Conservation (phyloP, 345 rosid species). For the Salix brachista region DNA sequence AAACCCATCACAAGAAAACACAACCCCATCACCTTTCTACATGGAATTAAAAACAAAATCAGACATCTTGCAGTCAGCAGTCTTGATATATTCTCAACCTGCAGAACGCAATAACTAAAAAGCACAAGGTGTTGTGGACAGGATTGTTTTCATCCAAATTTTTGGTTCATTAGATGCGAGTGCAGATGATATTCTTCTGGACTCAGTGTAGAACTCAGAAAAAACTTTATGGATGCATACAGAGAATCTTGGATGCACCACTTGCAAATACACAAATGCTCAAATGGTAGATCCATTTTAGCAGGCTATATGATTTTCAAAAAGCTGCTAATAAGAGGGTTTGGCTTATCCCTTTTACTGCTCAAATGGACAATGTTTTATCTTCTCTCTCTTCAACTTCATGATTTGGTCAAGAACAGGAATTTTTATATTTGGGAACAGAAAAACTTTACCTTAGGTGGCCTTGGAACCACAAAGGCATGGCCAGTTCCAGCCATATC, state of each 20-base stretch:
- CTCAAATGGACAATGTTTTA: not conserved
- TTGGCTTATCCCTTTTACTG: not conserved
- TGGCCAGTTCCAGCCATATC: conserved; percentile 70
- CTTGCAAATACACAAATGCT: not conserved
- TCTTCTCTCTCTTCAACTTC: not conserved
- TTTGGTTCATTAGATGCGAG: conserved; percentile 2
- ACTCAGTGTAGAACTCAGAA: not conserved
- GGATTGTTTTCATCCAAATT: not conserved
- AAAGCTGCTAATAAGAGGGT: not conserved
- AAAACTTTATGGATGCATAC: not conserved
- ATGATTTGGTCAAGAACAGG: not conserved
- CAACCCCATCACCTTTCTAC: not conserved
- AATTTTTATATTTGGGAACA: not conserved
- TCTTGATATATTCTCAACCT: not conserved
- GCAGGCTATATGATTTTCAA: not conserved
- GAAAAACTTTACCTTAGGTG: conserved; percentile 61
- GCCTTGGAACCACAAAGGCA: conserved; percentile 76
- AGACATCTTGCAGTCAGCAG: conserved; percentile 5
- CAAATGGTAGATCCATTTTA: not conserved
- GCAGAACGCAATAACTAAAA: not conserved
- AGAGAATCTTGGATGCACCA: not conserved
- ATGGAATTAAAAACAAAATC: not conserved
- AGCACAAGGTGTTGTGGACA: not conserved
- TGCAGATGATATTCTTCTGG: not conserved
- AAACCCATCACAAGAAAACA: not conserved